Base-by-base conservation (phyloP, 306 rosid genomes). In the Gillenia trifoliata region DNA sequence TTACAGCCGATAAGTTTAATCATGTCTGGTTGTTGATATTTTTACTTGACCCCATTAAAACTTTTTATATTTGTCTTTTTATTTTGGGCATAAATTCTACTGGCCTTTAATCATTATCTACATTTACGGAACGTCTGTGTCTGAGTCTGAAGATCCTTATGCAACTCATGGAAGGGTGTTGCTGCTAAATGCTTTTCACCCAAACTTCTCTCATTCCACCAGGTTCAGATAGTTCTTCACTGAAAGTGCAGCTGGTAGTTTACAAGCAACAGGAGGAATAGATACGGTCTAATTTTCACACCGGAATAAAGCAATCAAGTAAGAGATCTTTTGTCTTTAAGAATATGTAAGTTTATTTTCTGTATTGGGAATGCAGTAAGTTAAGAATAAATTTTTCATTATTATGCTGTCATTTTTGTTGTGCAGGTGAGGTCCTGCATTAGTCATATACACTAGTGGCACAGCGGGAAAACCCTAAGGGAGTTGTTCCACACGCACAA, bases 391-490 rank as follows among this genome's bases (percentile, higher is more conserved):
- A n/a, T n/a, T 7, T 76, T 56, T 62, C 59, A 77, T 40, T 83
- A 41, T 76, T 64, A 38, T 78, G 22, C 29, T 63, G 61, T 78
- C 75, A 52, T 70, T 79, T 81, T 60, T 54, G 56, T 84, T 78
- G 49, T 79, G 45, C 75, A 91, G 98, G 87, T 87, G 97, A 90
- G 78, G 96, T 85, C 92, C 96, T 12, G 97, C 98, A 41, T 82
- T 94, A 72, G 85, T 94, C 63, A 77, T n/a, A n/a, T 91, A 94
- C 76, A 94, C 98, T 29, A 94, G 98, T 41, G 98, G 98, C 49
- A 94, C 98, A 64, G 91, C 98, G 4, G 98, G 98, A 72, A 94
- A 91, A 87, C 98, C 98, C 16, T n/a, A 94, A 94, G 81, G 98
- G 98, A 75, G 98, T 86, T 79, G 96, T 94, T 73, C n/a, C 98